Evolutionary conservation across 495 filamentous ascomycete genomes (phyloP).

Genomic region (Xylaria sp.): DNA sequence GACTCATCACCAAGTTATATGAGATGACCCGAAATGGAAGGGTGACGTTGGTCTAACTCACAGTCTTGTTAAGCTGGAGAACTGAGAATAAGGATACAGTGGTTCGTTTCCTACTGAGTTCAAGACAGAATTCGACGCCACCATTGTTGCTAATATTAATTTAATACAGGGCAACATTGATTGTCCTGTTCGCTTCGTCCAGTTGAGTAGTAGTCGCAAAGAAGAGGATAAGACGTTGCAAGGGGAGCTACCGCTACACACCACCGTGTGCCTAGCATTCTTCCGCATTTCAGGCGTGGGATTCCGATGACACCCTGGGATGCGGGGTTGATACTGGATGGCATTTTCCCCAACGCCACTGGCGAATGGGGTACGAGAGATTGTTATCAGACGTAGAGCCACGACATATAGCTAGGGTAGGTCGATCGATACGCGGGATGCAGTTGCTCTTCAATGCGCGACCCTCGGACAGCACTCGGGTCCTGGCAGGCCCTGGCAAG

Average conservation of each 20-base stretch:
- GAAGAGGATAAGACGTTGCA: background rate
- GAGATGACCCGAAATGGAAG: background rate
- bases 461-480: constrained; percentile 8
- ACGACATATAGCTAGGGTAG: background rate
- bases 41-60: background rate
- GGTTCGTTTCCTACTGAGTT: background rate
- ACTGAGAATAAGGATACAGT: background rate
- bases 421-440: constrained; percentile 22
- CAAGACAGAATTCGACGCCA: background rate
- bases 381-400: constrained; percentile 12
- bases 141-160: background rate
- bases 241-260: background rate
- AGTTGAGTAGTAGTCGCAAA: background rate
- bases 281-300: constrained; percentile 13
- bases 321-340: constrained; percentile 13
- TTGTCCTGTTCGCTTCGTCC: background rate
- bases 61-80: background rate
- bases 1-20: background rate
- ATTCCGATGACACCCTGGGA: constrained; percentile 8
- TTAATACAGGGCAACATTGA: too few species aligned
- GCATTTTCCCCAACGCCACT: background rate
- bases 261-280: constrained; percentile 13
- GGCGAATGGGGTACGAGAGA: constrained; percentile 5
- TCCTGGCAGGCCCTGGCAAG: background rate
- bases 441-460: constrained; percentile 6